phyloP scores from a whole-genome alignment of 257 asterid species.

The Marsdenia floribunda region DNA sequence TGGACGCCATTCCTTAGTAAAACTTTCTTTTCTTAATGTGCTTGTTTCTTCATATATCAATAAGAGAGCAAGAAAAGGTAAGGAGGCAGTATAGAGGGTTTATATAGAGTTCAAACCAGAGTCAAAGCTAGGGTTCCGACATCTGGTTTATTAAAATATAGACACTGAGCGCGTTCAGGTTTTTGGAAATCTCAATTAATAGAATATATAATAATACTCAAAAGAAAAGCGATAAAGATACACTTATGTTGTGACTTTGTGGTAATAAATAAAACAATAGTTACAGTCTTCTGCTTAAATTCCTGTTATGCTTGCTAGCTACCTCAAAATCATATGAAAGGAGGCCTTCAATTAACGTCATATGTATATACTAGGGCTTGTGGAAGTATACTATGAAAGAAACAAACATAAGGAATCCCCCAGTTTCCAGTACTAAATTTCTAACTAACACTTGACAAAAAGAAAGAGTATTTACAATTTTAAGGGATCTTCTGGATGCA shows the following conservation, averaged over 20 bases:
- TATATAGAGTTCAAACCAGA: conserved; percentile 51
- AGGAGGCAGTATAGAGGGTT: conserved; percentile 20
- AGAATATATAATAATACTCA: conserved; percentile 28
- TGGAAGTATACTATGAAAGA: neutral
- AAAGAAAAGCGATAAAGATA: neutral
- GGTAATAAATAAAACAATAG: neutral
- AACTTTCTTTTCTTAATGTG: conserved; percentile 9
- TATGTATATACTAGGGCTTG: neutral
- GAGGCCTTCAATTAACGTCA: neutral
- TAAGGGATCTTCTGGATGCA: conserved; percentile 10
- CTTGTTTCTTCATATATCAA: conserved; percentile 1
- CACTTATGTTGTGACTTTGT: neutral
- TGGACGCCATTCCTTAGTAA: conserved; percentile 39
- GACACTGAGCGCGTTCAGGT: conserved; percentile 32
- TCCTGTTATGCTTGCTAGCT: too few species aligned
- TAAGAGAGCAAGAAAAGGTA: conserved; percentile 22
- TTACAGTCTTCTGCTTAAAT: neutral
- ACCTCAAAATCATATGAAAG: neutral
- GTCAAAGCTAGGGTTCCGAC: conserved; percentile 68
- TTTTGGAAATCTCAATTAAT: conserved; percentile 51
- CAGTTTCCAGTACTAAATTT: neutral
- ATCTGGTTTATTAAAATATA: conserved; percentile 32
- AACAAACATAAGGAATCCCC: neutral
- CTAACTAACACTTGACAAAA: neutral
- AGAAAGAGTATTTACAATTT: neutral